Percentiles rank a stretch among this genome's conserved stretches.
These are phyloP conservation scores for Didymella sp. DNA, from an alignment of 2,329 filamentous ascomycete genomes.

Conservation along the genomic window DNA sequence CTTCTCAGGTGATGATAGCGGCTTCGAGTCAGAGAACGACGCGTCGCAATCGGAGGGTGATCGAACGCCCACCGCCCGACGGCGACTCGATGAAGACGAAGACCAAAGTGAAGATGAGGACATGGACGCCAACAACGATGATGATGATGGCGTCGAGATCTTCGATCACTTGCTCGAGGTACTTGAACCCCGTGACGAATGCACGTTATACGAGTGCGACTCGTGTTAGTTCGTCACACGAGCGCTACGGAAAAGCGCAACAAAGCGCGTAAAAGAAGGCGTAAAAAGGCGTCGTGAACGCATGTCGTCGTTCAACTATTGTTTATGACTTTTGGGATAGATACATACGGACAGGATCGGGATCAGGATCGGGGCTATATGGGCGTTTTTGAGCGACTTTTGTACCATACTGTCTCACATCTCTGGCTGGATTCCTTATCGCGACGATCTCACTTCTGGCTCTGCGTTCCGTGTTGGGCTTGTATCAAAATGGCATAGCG, in stretches of 20 bases:
- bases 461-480: background rate
- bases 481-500: constrained; percentile 21
- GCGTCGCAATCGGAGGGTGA: constrained; percentile 28
- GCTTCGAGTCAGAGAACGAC: constrained; percentile 40
- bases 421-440: constrained; percentile 7
- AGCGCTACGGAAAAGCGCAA: background rate
- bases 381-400: constrained; percentile 11
- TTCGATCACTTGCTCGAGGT: constrained; percentile 34
- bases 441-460: constrained; percentile 11
- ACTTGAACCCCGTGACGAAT: constrained; percentile 22
- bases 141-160: constrained; percentile 22
- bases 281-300: background rate
- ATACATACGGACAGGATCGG: constrained; percentile 4
- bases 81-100: constrained; percentile 19
- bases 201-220: constrained; percentile 21
- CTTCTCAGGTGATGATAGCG: constrained; percentile 47
- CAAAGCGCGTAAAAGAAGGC: background rate
- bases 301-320: background rate
- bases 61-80: constrained; percentile 6
- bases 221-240: constrained; percentile 6
- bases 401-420: constrained; percentile 14
- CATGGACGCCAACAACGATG: constrained; percentile 13
- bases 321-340: constrained; percentile 12
- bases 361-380: background rate
- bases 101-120: constrained; percentile 18